phyloP scores from a whole-genome alignment of 306 rosid genomes.

The Styphnolobium japonicum region DNA sequence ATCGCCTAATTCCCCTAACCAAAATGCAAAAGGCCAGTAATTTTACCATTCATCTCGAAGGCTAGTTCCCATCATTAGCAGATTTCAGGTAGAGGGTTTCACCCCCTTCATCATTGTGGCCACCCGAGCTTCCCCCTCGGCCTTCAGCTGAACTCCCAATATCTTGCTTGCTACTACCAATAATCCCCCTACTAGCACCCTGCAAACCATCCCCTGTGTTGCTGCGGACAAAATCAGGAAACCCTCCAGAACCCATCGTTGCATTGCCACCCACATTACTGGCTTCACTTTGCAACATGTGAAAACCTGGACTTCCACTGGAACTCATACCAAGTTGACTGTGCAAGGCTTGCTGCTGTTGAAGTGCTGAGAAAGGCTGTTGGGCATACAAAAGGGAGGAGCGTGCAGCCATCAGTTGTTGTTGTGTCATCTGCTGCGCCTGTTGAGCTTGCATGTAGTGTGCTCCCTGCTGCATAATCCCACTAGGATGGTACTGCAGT shows the following conservation, averaged over 20 bases:
- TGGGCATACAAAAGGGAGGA: constrained; percentile 88
- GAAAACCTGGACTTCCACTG: constrained; percentile 61
- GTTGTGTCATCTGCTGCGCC: constrained; percentile 82
- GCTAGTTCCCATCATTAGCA: constrained; percentile 64
- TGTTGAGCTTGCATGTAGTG: constrained; percentile 92
- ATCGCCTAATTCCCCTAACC: constrained; percentile 32
- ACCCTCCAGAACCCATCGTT: constrained; percentile 57
- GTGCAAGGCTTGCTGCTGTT: constrained; percentile 83
- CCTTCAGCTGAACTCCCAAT: constrained; percentile 62
- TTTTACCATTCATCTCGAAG: constrained; percentile 13
- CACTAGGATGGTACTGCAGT: constrained; percentile 66
- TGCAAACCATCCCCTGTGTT: constrained; percentile 51
- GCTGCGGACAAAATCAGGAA: constrained; percentile 64
- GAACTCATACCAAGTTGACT: constrained; percentile 77
- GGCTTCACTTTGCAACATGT: constrained; percentile 75
- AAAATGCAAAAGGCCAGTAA: constrained; percentile 23
- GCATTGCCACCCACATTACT: constrained; percentile 56
- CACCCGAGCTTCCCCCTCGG: constrained; percentile 76
- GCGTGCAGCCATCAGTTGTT: constrained; percentile 84
- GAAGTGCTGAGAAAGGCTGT: constrained; percentile 72
- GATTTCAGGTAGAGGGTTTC: constrained; percentile 76
- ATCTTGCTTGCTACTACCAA: constrained; percentile 73
- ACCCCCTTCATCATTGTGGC: constrained; percentile 72
- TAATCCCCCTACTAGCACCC: constrained; percentile 37
- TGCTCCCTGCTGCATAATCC: constrained; percentile 76